Percentiles rank a stretch among this genome's conserved stretches.
These are phyloP conservation scores for Hygrophorus russula DNA, from an alignment of 768 basidiomycete species.

Conservation along the genomic window DNA sequence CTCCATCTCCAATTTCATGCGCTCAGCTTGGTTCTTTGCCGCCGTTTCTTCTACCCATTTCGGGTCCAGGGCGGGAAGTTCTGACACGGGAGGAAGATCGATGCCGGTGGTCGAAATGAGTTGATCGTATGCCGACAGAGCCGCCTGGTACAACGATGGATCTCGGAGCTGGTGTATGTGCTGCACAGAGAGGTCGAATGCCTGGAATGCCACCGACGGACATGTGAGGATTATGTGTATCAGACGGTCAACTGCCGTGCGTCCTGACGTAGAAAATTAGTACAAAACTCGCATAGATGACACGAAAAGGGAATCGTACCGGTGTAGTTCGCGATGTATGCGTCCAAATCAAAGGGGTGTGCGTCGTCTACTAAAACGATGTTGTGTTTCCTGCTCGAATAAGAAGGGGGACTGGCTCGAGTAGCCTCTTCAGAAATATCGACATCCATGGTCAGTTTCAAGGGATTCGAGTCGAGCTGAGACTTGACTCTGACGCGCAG, in stretches of 20 bases:
- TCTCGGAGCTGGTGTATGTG: constrained; percentile 63
- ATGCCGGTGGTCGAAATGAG: constrained; percentile 21
- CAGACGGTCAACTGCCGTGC: constrained; percentile 65
- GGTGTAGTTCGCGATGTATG: constrained; percentile 65
- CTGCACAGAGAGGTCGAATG: constrained; percentile 53
- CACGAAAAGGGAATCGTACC: constrained; percentile 27
- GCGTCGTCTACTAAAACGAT: constrained; percentile 54
- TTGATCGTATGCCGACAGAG: constrained; percentile 46
- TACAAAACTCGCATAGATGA: neutral
- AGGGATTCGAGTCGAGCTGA: neutral
- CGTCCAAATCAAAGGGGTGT: constrained; percentile 83
- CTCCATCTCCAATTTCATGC: constrained; percentile 66
- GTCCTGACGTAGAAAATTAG: constrained; percentile 33
- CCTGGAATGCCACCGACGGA: constrained; percentile 62
- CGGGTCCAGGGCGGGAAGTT: constrained; percentile 45
- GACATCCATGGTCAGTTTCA: constrained; percentile 6
- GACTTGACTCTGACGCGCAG: too few relatives aligned
- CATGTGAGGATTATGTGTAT: constrained; percentile 53
- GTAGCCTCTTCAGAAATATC: constrained; percentile 11
- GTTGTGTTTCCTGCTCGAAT: constrained; percentile 10
- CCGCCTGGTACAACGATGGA: constrained; percentile 41
- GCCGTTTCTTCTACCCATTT: constrained; percentile 65
- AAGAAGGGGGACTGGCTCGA: constrained; percentile 15
- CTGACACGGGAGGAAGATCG: constrained; percentile 32
- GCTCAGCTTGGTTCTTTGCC: constrained; percentile 60